These are phyloP conservation scores for Hippophae tibetana DNA, from an alignment of 306 rosid genomes.

Conservation along the genomic window DNA sequence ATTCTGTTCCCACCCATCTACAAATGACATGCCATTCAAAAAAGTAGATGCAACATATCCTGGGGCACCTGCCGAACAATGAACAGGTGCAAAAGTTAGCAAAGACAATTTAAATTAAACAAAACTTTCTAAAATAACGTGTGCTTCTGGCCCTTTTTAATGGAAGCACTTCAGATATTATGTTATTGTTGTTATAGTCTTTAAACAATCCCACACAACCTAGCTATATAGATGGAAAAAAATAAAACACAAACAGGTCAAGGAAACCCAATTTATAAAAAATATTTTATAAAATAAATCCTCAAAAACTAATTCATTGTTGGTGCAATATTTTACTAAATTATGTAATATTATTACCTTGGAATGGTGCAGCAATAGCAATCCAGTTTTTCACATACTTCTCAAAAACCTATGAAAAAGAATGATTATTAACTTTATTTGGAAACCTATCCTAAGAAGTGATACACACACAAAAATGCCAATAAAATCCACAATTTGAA, in stretches of 20 bases:
- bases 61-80: conserved; percentile 75
- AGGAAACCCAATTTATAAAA: too few relatives aligned
- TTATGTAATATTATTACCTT: conserved; percentile 44
- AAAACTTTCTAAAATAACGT: background rate
- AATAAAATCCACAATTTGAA: conserved; percentile 11
- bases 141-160: too few relatives aligned
- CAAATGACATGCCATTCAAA: conserved; percentile 88
- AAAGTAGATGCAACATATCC: conserved; percentile 65
- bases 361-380: conserved; percentile 91
- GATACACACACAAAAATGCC: background rate
- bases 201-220: too few relatives aligned
- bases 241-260: too few relatives aligned
- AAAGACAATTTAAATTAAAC: background rate
- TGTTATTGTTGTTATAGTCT: too few relatives aligned
- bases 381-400: conserved; percentile 94
- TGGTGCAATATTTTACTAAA: background rate
- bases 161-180: too few relatives aligned
- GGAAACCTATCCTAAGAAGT: conserved; percentile 8
- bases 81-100: background rate
- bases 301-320: too few relatives aligned
- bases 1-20: conserved; percentile 88
- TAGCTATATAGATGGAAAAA: too few relatives aligned
- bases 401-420: conserved; percentile 74
- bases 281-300: too few relatives aligned
- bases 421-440: conserved; percentile 9